Percentiles rank a stretch among this genome's conserved stretches.
These are phyloP conservation scores for Hemileccinum impolitum DNA, from an alignment of 768 basidiomycete genomes.

Conservation along the genomic window DNA sequence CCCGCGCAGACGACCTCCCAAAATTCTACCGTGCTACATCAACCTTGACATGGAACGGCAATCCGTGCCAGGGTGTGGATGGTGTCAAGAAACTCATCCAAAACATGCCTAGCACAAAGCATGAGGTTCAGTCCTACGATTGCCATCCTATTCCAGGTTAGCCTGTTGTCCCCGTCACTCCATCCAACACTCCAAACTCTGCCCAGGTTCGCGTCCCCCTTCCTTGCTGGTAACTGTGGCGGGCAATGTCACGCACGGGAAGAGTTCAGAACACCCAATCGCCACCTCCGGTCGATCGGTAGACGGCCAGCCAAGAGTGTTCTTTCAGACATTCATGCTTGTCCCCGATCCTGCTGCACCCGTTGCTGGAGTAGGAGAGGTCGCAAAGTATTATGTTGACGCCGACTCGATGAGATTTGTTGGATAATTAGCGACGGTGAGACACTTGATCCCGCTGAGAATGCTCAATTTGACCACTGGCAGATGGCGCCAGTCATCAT, in stretches of 20 bases:
- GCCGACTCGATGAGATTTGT: constrained; percentile 82
- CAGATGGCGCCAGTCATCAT: too few species aligned
- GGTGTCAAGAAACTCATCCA: constrained; percentile 64
- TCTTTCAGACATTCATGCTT: constrained; percentile 85
- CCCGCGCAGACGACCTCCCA: constrained; percentile 72
- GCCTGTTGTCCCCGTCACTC: constrained; percentile 11
- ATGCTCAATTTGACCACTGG: too few species aligned
- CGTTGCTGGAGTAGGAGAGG: constrained; percentile 62
- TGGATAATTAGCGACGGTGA: constrained; percentile 41
- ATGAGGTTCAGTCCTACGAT: constrained; percentile 85
- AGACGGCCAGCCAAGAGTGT: constrained; percentile 80
- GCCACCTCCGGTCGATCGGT: constrained; percentile 46
- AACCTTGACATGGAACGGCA: constrained; percentile 83
- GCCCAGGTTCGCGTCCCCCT: constrained; percentile 71
- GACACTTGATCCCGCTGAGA: neutral
- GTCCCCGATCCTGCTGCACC: constrained; percentile 69
- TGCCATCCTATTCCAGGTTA: constrained; percentile 86
- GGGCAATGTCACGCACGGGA: constrained; percentile 73
- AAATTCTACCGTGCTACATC: constrained; percentile 79
- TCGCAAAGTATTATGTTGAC: constrained; percentile 78
- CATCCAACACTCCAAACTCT: constrained; percentile 10
- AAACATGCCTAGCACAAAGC: constrained; percentile 75
- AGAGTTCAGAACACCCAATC: constrained; percentile 55
- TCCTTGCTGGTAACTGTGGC: constrained; percentile 77
- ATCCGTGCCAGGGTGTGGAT: constrained; percentile 68